Base-by-base conservation (phyloP, 306 rosid species). In the Lotus japonicus region DNA sequence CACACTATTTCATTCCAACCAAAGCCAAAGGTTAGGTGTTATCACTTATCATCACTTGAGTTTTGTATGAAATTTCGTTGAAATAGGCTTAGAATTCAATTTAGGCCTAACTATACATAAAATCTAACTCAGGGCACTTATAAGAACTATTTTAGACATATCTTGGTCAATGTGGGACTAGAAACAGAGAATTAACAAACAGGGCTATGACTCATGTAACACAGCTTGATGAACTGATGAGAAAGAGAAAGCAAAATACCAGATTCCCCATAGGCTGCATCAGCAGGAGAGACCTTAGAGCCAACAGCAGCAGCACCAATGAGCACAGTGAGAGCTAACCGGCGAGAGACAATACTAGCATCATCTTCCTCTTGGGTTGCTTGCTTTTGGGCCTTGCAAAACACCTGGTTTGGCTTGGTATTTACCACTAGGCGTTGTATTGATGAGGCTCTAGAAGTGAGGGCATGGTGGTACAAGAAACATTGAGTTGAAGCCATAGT, bases 261-360 rank as follows among this genome's bases (percentile, higher is more conserved):
- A 26, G 97, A 83, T 85, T 95, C 89, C 2, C 99, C 99, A 63
- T 87, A 95, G 35, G 99, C 99, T 5, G 99, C 99, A 76, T 91
- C 91, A 2, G 99, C 95, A 16, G 99, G 99, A 14, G 95, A 83
- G 48, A 87, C 97, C 80, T 83, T 95, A 43, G 95, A 79, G 84
- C 75, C 96, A 68, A 88, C 78, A 66, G 95, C 97, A n/a, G 95
- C 96, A 64, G 91, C 81, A 41, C 96, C 97, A 52, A 95, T 74
- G 77, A 95, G 92, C 23, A 87, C 86, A 4, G 97, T 83, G 46
- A 95, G 92, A 54, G 99, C 99, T 74, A 95, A 85, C 0, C 96
- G 80, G 52, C 99, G 89, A 70, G 97, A 95, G 60, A 95, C 52
- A 18, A 44, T 43, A 36, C 35, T 16, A 28, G 13, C 68, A 15